Conservation (phyloP, 208 protist genomes). For the Strigomonas galati region DNA sequence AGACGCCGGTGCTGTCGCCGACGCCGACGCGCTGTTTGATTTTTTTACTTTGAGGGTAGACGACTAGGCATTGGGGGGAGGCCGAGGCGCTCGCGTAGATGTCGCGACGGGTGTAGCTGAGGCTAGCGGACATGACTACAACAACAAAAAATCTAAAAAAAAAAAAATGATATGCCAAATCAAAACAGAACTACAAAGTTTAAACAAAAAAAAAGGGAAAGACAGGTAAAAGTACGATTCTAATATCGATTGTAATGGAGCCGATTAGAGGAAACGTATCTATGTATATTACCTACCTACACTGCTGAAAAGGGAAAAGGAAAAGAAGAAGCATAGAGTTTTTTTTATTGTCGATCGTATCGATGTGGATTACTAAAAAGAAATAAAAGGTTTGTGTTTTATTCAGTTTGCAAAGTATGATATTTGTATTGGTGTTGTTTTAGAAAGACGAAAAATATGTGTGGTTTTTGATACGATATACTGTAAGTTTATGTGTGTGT, state of each 20-base stretch:
- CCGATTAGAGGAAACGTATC: too few species aligned
- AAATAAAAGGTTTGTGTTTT: background rate
- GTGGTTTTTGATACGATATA: background rate
- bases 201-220: background rate
- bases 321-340: background rate
- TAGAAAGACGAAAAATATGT: background rate
- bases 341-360: background rate
- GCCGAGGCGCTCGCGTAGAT: conserved; percentile 35
- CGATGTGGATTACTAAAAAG: background rate
- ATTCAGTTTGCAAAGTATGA: background rate
- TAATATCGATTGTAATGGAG: too few species aligned
- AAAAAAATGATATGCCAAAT: background rate
- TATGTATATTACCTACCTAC: too few species aligned
- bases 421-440: background rate
- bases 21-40: conserved; percentile 70
- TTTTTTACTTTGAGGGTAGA: conserved; percentile 74
- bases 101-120: conserved; percentile 33
- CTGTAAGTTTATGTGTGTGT: too few species aligned
- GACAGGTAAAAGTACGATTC: background rate
- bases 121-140: background rate
- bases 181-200: too few species aligned
- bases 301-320: too few species aligned
- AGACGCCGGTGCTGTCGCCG: conserved; percentile 57
- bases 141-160: background rate
- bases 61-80: conserved; percentile 53